Percentiles rank a stretch among this genome's conserved stretches.
phyloP scores from a whole-genome alignment of 495 filamentous ascomycete genomes.

The Penicillium egyptiacum region DNA sequence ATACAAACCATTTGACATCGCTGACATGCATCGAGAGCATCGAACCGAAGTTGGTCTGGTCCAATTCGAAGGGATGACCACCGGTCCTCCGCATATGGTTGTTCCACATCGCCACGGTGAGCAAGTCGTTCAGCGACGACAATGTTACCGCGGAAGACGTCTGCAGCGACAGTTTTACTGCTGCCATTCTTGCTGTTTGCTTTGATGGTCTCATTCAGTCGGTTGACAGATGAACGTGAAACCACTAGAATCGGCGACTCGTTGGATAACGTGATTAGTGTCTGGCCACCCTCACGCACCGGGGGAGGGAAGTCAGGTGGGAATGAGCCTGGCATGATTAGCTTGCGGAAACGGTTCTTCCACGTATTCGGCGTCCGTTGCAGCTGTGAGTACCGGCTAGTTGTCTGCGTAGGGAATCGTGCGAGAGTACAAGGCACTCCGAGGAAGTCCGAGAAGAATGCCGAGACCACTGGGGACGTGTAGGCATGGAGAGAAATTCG shows the following conservation, averaged over 20 bases:
- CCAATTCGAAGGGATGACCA: slow-evolving; percentile 47
- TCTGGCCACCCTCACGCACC: slow-evolving; percentile 31
- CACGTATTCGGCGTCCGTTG: slow-evolving; percentile 15
- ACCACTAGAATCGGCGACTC: slow-evolving; percentile 90
- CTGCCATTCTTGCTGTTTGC: slow-evolving; percentile 38
- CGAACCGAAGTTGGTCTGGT: slow-evolving; percentile 45
- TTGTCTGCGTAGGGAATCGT: slow-evolving; percentile 65
- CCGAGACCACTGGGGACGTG: slow-evolving; percentile 57
- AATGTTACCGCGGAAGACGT: slow-evolving; percentile 84
- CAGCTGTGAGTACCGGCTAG: slow-evolving; percentile 62
- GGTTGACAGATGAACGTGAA: slow-evolving; percentile 73
- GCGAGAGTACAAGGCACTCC: slow-evolving; percentile 78
- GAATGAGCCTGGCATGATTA: slow-evolving; percentile 57
- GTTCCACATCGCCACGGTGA: slow-evolving; percentile 39
- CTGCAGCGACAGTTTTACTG: slow-evolving; percentile 59
- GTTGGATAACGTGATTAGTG: slow-evolving; percentile 80
- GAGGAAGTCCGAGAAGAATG: slow-evolving; percentile 71
- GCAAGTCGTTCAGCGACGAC: slow-evolving; percentile 59
- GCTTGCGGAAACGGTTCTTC: slow-evolving; percentile 37
- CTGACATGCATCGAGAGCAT: slow-evolving; percentile 78
- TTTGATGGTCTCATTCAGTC: slow-evolving; percentile 69
- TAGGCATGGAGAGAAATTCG: slow-evolving; percentile 68
- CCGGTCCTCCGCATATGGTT: slow-evolving; percentile 56
- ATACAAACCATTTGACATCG: slow-evolving; percentile 96
- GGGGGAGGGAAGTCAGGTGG: slow-evolving; percentile 52